Conservation (phyloP, 768 basidiomycete species). For the Holtermanniella nyarrowii region DNA sequence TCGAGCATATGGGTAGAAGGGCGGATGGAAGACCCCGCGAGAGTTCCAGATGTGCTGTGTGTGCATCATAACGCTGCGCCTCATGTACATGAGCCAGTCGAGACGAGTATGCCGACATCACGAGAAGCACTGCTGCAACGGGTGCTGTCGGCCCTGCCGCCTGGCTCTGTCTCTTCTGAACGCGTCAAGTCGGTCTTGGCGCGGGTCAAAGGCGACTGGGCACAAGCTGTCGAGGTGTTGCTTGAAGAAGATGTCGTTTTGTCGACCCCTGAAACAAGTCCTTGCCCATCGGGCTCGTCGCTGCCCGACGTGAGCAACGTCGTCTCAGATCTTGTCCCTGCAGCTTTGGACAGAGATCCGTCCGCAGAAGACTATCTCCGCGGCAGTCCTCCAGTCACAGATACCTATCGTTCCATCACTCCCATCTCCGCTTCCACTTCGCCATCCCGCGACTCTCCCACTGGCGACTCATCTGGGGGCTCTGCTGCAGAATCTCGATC, state of each 20-base stretch:
- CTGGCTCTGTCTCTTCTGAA: neutral
- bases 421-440: neutral
- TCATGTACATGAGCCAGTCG: neutral
- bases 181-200: neutral
- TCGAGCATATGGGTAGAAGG: neutral
- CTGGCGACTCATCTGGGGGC: neutral
- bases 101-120: neutral
- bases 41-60: neutral
- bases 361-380: no score
- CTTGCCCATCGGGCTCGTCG: neutral
- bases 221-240: neutral
- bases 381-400: no score
- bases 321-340: neutral
- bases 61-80: neutral
- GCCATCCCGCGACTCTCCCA: no score
- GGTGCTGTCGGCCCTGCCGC: neutral
- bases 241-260: neutral
- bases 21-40: neutral
- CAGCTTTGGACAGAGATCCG: no score
- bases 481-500: neutral
- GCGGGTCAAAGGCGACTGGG: neutral
- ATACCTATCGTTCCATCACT: neutral
- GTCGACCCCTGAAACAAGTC: neutral
- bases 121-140: neutral
- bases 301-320: neutral